Evolutionary conservation across 1,139 yeast species (phyloP).

Genomic region (Pichia sp.): DNA sequence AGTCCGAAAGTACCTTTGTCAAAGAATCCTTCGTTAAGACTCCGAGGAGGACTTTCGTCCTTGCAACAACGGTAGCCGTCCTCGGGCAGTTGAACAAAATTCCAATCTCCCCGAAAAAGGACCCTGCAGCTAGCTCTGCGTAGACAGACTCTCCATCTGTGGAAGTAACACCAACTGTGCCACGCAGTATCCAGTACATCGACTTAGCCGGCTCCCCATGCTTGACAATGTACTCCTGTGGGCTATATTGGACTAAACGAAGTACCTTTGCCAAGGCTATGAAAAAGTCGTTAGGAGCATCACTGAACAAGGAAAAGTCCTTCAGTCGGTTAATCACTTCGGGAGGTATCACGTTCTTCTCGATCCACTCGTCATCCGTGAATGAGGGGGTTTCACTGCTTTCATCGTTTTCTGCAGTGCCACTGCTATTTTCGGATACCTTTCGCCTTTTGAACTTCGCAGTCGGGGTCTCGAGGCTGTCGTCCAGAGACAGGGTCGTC

Average conservation of each 20-base stretch:
- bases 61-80: conserved; percentile 76
- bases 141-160: conserved; percentile 72
- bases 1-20: conserved; percentile 53
- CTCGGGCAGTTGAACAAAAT: conserved; percentile 70
- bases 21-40: conserved; percentile 64
- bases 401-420: neutral
- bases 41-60: conserved; percentile 61
- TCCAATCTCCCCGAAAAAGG: conserved; percentile 77
- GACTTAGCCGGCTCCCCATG: conserved; percentile 73
- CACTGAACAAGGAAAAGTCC: conserved; percentile 57
- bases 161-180: conserved; percentile 67
- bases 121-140: conserved; percentile 66
- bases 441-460: neutral
- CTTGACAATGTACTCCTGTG: conserved; percentile 65
- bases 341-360: conserved; percentile 36
- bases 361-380: neutral
- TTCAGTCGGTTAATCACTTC: conserved; percentile 50
- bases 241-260: conserved; percentile 55
- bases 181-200: conserved; percentile 77
- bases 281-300: conserved; percentile 64
- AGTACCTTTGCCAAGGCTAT: conserved; percentile 56
- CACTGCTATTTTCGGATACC: neutral
- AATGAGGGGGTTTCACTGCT: neutral
- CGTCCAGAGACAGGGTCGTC: neutral
- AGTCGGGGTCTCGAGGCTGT: neutral